Base-by-base conservation (phyloP, 768 basidiomycete genomes). In the Nidula microcarpa region DNA sequence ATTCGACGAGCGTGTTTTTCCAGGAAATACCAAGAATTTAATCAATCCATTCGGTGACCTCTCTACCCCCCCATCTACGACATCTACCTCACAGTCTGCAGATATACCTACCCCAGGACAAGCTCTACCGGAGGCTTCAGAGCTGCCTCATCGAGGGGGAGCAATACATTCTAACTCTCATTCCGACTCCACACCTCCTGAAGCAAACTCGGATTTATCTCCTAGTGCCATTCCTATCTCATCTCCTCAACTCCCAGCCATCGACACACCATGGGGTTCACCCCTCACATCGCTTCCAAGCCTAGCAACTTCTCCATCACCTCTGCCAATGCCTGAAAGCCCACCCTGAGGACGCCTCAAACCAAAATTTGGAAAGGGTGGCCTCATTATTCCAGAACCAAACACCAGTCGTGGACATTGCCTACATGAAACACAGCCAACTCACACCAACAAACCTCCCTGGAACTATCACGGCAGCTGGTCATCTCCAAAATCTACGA, bases 1-100 rank as follows among this genome's bases (percentile, higher is more conserved):
- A 2, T 69, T 69, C 53, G 65, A 73, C 53, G 65, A 72, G 47
- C 16, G 57, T 1, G 52, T 53, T 51, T 69, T 69, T 47, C 67
- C 65, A 13, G 65, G 66, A 41, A 41, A 41, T 41, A 13, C 39
- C 11, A 41, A 41, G 5, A 41, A 41, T 16, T 13, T 41, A 30
- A 41, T 41, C 5, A 41, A 41, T 41, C 39, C 5, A 13, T 41
- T 41, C 6, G 39, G 39, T 41, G 39, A 41, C 39, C 39, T 41
- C 39, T 41, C 39, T 16, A 41, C 11, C 39, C 16, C 4, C 39
- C 39, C 39, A 13, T 13, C 16, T 41, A 41, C 5, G 13, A 41
- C 39, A 13, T 11, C 16, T 16, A 11, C 39, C 11, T 13, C 39
- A 13, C 13, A 11, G 9, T n/a, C 37, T 41, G 39, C 3, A 3